Conservation (phyloP, 2,329 filamentous ascomycete genomes). For the Claviceps purpurea region DNA sequence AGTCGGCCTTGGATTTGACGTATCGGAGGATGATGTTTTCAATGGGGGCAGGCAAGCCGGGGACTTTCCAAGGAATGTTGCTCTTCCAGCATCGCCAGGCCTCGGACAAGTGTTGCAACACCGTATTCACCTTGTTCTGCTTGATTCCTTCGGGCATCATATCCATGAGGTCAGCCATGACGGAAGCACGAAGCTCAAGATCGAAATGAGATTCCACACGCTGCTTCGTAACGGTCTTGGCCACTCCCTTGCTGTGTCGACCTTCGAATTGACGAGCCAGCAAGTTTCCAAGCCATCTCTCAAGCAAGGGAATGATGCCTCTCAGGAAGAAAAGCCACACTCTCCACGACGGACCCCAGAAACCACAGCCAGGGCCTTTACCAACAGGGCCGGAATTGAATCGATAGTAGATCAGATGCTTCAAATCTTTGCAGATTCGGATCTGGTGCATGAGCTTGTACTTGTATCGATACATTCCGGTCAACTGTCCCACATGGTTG, state of each 20-base stretch:
- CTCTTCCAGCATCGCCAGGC: constrained; percentile 99
- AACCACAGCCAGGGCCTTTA: constrained; percentile 94
- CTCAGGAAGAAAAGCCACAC: constrained; percentile 99
- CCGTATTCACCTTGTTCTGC: constrained; percentile 97
- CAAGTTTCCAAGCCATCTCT: constrained; percentile 94
- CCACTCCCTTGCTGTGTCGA: constrained; percentile 95
- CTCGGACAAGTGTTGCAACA: constrained; percentile 91
- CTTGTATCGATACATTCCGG: constrained; percentile 99
- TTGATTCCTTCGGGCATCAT: constrained; percentile 99
- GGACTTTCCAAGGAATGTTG: constrained; percentile 99
- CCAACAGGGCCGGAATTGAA: constrained; percentile 96
- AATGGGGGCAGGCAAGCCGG: constrained; percentile 87
- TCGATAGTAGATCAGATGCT: constrained; percentile 97
- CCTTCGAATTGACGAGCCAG: constrained; percentile 96
- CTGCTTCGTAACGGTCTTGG: constrained; percentile 98
- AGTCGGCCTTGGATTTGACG: constrained; percentile 97
- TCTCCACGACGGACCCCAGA: constrained; percentile 97
- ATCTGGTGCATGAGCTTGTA: constrained; percentile 99
- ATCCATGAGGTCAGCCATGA: constrained; percentile 98
- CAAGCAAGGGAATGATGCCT: constrained; percentile 89
- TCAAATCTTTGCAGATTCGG: constrained; percentile 94
- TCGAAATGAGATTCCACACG: constrained; percentile 98
- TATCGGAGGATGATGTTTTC: constrained; percentile 98
- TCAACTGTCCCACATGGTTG: constrained; percentile 96
- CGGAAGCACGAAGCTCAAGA: constrained; percentile 87